phyloP scores from a whole-genome alignment of 805 yeast species.

The Wickerhamomyces pijperi region DNA sequence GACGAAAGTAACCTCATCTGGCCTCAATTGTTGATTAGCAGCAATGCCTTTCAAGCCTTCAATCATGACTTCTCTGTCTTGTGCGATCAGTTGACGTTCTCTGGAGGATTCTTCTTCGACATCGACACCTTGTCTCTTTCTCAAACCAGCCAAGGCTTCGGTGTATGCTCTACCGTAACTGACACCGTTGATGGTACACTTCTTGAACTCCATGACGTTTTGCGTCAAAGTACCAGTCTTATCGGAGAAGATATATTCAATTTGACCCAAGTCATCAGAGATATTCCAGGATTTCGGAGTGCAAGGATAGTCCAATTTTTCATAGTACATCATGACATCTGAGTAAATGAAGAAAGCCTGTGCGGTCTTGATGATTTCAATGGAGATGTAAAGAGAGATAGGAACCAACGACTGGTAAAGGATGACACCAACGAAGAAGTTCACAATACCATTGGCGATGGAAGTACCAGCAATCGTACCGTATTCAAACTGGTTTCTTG shows the following conservation, averaged over 20 bases:
- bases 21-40: conserved; percentile 29
- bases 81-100: conserved; percentile 42
- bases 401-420: conserved; percentile 75
- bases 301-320: conserved; percentile 64
- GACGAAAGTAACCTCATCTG: conserved; percentile 59
- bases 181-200: conserved; percentile 64
- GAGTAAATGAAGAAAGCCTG: conserved; percentile 75
- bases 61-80: conserved; percentile 53
- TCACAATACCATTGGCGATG: conserved; percentile 55
- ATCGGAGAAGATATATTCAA: conserved; percentile 76
- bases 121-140: conserved; percentile 70
- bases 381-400: conserved; percentile 69
- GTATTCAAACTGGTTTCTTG: conserved; percentile 57
- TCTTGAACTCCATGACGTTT: conserved; percentile 78
- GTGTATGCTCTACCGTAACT: conserved; percentile 75
- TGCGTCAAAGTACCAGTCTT: conserved; percentile 81
- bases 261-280: conserved; percentile 78
- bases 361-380: conserved; percentile 73
- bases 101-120: conserved; percentile 46
- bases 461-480: conserved; percentile 60
- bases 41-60: conserved; percentile 27
- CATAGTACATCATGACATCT: conserved; percentile 63
- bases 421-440: conserved; percentile 67
- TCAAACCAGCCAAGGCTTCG: conserved; percentile 70
- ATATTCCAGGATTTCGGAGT: conserved; percentile 80